Evolutionary conservation across 352 stramenopile species (phyloP), one percentile per base, ranked within the genome.

Genomic region (Pythium sp.): DNA sequence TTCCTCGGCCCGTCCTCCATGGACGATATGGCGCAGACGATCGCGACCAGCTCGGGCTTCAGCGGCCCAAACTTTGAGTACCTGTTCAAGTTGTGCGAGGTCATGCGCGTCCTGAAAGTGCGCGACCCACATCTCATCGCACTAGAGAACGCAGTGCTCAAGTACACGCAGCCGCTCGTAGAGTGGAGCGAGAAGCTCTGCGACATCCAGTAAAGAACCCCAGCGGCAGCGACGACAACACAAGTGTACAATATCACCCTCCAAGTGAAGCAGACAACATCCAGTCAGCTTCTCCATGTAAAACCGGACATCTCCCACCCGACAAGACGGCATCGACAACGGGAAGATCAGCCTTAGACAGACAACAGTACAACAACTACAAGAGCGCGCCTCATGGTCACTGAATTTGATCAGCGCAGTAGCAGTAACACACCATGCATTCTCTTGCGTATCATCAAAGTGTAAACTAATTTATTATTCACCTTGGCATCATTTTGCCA

Each of bases 51-150:
- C 28, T 80, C 74, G 38, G 88, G 88, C 47, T 79, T 82, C 68
- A 94, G 85, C 60, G 88, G 88, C 36, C 84, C 87, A 49, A 96
- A 96, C 77, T 87, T 90, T 49, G 88, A 96, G 77, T 95, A 96
- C 69, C 74, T 96, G 54, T 91, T 89, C 61, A 86, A 82, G 60
- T 79, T 96, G 62, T 93, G 84, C 68, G 81, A 90, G 59, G 83
- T 75, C 84, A 95, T 95, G 84, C 86, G 84, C 69, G 62, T 75
- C 49, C 73, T 95, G 65, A 76, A 93, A 47, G 84, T 95, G 62
- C 70, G 72, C 64, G 87, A 95, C 64, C 83, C 83, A 56, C 87
- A 95, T 68, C 75, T 95, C 55, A 80, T 86, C 8, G 79, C 82
- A 28, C 73, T 95, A 20, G 87, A 95, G 71, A 80, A 77, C 38